phyloP scores from a whole-genome alignment of 805 yeast species.

The Peterozyma xylosa region DNA sequence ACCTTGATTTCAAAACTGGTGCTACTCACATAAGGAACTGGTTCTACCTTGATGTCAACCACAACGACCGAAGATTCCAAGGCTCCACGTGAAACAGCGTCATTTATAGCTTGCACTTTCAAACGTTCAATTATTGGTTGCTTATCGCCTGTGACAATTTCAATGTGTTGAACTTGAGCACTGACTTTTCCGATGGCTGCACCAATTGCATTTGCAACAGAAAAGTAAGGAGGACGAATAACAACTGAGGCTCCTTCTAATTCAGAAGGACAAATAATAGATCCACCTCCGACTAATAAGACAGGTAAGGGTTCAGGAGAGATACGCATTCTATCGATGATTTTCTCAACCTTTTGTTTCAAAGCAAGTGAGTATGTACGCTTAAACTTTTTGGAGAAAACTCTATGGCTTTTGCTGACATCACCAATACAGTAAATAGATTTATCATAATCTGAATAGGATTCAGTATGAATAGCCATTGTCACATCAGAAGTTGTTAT shows the following conservation, averaged over 20 bases:
- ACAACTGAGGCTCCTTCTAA: slow-evolving; percentile 35
- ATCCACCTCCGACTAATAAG: slow-evolving; percentile 42
- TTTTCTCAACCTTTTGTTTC: slow-evolving; percentile 25
- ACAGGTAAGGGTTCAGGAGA: slow-evolving; percentile 35
- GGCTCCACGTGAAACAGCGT: slow-evolving; percentile 20
- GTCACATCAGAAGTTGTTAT: slow-evolving; percentile 33
- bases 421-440: slow-evolving; percentile 17
- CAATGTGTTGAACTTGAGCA: slow-evolving; percentile 14
- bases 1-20: slow-evolving; percentile 28
- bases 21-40: slow-evolving; percentile 26
- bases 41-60: slow-evolving; percentile 19
- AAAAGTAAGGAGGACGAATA: slow-evolving; percentile 30
- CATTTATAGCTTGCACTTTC: slow-evolving; percentile 12
- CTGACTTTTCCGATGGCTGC: slow-evolving; percentile 42
- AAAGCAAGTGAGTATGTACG: slow-evolving; percentile 12
- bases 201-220: slow-evolving; percentile 44
- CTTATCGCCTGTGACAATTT: slow-evolving; percentile 7
- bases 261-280: slow-evolving; percentile 30
- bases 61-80: slow-evolving; percentile 15
- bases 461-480: slow-evolving; percentile 13
- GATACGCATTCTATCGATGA: slow-evolving; percentile 38
- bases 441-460: slow-evolving; percentile 6
- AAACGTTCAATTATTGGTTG: slow-evolving; percentile 15
- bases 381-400: slow-evolving; percentile 10
- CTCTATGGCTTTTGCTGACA: slow-evolving; percentile 14